Percentiles rank a stretch among this genome's conserved stretches.
These are phyloP conservation scores for Brasenia schreberi DNA, from an alignment of 164 flowering plant genomes.

Conservation along the genomic window DNA sequence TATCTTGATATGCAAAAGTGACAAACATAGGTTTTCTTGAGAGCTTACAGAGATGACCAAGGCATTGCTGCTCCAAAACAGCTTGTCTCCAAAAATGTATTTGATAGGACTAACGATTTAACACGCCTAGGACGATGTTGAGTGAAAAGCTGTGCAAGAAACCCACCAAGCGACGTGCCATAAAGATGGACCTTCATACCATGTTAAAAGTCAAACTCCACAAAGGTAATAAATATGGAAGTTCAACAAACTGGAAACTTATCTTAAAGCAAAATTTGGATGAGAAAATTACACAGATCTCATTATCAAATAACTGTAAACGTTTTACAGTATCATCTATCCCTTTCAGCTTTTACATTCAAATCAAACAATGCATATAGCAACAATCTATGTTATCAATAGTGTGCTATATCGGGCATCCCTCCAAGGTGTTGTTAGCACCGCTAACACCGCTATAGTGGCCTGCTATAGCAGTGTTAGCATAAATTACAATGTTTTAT, in stretches of 20 bases:
- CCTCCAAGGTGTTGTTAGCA: too few species aligned
- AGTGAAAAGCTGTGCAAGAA: constrained; percentile 95
- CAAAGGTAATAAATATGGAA: not conserved
- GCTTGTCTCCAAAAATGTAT: constrained; percentile 76
- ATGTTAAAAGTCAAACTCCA: not conserved
- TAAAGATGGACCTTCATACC: constrained; percentile 75
- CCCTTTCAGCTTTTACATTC: too few species aligned
- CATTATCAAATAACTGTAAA: too few species aligned
- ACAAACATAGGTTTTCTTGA: constrained; percentile 1
- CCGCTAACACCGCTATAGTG: too few species aligned
- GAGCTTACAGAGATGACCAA: constrained; percentile 88
- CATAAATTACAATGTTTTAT: too few species aligned
- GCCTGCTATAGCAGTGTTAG: too few species aligned
- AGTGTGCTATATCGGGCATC: too few species aligned
- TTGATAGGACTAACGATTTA: constrained; percentile 76
- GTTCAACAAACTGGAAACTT: not conserved
- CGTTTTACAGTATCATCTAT: too few species aligned
- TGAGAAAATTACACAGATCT: too few species aligned
- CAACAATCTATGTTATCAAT: too few species aligned
- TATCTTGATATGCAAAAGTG: too few species aligned
- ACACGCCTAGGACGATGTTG: constrained; percentile 98
- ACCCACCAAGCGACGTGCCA: constrained; percentile 98
- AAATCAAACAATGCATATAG: too few species aligned
- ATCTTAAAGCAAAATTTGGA: not conserved
- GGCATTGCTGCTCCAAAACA: constrained; percentile 87